These are phyloP conservation scores for Collybia sp. DNA, from an alignment of 768 basidiomycete species.

Conservation along the genomic window DNA sequence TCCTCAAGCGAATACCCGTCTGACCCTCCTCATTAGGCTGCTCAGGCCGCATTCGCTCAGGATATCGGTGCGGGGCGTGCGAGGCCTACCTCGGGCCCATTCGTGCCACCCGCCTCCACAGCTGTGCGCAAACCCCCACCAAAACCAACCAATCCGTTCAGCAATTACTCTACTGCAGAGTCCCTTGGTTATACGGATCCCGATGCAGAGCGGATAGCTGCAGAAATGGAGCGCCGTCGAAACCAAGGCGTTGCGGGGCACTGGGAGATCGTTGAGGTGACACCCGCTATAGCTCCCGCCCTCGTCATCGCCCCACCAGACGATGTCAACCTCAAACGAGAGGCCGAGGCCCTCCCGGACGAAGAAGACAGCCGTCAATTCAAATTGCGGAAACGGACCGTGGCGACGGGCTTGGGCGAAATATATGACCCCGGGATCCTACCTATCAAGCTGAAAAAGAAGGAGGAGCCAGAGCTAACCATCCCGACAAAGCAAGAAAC, in stretches of 20 bases:
- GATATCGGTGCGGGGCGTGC: slow-evolving; percentile 71
- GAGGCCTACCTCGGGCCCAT: slow-evolving; percentile 23
- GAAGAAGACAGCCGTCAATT: slow-evolving; percentile 57
- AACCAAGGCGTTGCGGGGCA: slow-evolving; percentile 71
- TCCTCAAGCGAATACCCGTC: slow-evolving; percentile 1
- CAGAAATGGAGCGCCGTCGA: slow-evolving; percentile 53
- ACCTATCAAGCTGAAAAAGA: slow-evolving; percentile 60
- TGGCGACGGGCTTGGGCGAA: slow-evolving; percentile 61
- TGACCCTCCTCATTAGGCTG: slow-evolving; percentile 44
- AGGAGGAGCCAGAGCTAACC: slow-evolving; percentile 30
- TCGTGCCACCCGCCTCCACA: slow-evolving; percentile 28
- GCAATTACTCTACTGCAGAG: slow-evolving; percentile 86
- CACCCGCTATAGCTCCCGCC: slow-evolving; percentile 10
- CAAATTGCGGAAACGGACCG: slow-evolving; percentile 64
- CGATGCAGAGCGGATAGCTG: slow-evolving; percentile 60
- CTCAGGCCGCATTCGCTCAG: slow-evolving; percentile 72
- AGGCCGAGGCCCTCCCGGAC: slow-evolving; percentile 30
- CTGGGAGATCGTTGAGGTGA: slow-evolving; percentile 62
- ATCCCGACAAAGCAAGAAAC: slow-evolving; percentile 5
- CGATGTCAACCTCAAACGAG: slow-evolving; percentile 25
- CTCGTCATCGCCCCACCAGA: slow-evolving; percentile 6
- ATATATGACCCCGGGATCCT: slow-evolving; percentile 79
- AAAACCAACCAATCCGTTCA: slow-evolving; percentile 61
- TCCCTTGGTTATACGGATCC: slow-evolving; percentile 80
- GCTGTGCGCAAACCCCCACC: slow-evolving; percentile 34